Evolutionary conservation across 768 basidiomycete genomes (phyloP).

Genomic region (Xerocomus potaroensis): DNA sequence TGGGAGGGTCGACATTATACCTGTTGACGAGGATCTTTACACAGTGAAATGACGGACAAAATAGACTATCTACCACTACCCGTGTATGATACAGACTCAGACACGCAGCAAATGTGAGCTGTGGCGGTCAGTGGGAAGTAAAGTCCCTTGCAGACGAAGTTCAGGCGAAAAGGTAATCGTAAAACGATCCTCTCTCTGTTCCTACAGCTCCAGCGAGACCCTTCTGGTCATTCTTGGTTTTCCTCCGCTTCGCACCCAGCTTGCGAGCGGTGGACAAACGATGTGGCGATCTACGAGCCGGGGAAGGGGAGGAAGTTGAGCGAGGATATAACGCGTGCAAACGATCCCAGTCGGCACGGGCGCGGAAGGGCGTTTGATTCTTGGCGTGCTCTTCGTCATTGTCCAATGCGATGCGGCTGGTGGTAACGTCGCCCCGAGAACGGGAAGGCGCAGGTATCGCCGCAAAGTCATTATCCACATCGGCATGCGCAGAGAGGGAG

Average conservation of each 20-base stretch:
- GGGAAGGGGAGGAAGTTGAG: conserved; percentile 54
- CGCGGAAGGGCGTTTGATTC: conserved; percentile 7
- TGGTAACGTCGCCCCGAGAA: background rate
- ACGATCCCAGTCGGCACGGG: conserved; percentile 24
- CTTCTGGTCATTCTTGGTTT: conserved; percentile 10
- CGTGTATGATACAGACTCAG: conserved; percentile 3
- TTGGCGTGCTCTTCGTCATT: too few species aligned
- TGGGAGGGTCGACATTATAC: conserved; percentile 56
- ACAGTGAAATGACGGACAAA: conserved; percentile 29
- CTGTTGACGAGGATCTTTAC: conserved; percentile 49
- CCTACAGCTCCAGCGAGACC: conserved; percentile 14
- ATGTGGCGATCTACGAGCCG: conserved; percentile 36
- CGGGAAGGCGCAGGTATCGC: conserved; percentile 7
- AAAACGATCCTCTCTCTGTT: conserved; percentile 29
- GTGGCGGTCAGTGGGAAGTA: too few species aligned
- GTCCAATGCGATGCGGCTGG: background rate
- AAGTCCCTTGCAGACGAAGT: too few species aligned
- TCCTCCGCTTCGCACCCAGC: conserved; percentile 13
- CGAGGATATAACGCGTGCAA: conserved; percentile 32
- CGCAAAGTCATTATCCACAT: conserved; percentile 12
- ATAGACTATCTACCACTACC: conserved; percentile 3
- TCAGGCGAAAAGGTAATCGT: conserved; percentile 45
- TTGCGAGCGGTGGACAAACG: conserved; percentile 19
- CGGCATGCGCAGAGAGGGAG: conserved; percentile 28
- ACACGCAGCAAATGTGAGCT: background rate